Evolutionary conservation across 192 early-diverging fungal genomes (phyloP).

Genomic region (Coemansia sp.): DNA sequence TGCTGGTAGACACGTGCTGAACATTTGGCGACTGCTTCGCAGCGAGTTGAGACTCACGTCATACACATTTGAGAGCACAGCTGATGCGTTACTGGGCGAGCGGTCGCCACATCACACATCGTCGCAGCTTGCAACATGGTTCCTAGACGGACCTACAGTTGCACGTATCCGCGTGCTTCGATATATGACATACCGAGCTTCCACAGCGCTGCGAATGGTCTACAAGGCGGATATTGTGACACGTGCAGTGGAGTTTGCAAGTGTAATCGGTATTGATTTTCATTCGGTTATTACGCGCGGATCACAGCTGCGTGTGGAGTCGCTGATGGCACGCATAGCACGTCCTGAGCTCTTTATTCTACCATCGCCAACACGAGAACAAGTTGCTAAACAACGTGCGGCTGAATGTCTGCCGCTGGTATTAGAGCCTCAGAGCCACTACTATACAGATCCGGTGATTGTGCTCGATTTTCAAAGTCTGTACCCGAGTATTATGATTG

Average conservation of each 20-base stretch:
- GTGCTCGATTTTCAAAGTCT: constrained; percentile 93
- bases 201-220: constrained; percentile 68
- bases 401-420: constrained; percentile 86
- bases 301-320: constrained; percentile 91
- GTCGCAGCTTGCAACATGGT: constrained; percentile 69
- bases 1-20: constrained; percentile 78
- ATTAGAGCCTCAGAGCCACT: constrained; percentile 81
- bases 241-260: constrained; percentile 78
- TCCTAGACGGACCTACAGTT: constrained; percentile 42
- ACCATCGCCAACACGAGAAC: constrained; percentile 69
- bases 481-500: constrained; percentile 95
- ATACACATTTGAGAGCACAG: constrained; percentile 78
- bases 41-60: constrained; percentile 71
- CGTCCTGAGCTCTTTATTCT: constrained; percentile 80
- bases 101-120: constrained; percentile 69
- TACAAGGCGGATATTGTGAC: constrained; percentile 68
- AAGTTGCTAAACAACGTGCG: constrained; percentile 74
- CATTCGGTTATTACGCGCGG: constrained; percentile 82
- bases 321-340: constrained; percentile 65
- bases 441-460: constrained; percentile 81
- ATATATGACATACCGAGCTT: constrained; percentile 70
- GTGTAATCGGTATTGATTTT: constrained; percentile 91
- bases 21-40: constrained; percentile 87
- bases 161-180: constrained; percentile 61
- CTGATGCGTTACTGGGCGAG: constrained; percentile 67